Percentiles rank a stretch among this genome's conserved stretches.
phyloP scores from a whole-genome alignment of 306 rosid species.

The Lagenaria siceraria region DNA sequence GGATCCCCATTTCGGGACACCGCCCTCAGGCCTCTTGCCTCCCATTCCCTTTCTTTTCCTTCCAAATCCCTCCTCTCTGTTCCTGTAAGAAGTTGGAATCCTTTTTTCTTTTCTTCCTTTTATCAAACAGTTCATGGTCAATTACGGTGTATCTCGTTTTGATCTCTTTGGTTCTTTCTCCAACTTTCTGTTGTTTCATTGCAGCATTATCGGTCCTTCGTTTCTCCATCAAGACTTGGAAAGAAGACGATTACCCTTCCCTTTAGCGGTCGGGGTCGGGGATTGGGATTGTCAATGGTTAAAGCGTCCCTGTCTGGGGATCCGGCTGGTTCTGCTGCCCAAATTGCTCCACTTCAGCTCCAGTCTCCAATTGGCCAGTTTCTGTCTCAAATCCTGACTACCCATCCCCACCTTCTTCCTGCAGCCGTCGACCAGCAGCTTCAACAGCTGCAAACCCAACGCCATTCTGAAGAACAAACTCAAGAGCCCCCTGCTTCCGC shows the following conservation, averaged over 20 bases:
- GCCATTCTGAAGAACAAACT: conserved; percentile 48
- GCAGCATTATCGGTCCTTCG: background rate
- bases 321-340: conserved; percentile 25
- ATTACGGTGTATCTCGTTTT: background rate
- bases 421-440: conserved; percentile 91
- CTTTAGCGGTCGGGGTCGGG: background rate
- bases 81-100: background rate
- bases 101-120: background rate
- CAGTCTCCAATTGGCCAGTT: conserved; percentile 83
- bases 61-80: background rate
- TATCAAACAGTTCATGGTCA: background rate
- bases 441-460: conserved; percentile 73
- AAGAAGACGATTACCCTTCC: background rate
- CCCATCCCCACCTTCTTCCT: conserved; percentile 85
- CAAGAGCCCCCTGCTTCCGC: conserved; percentile 39
- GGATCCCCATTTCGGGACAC: background rate
- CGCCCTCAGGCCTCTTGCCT: background rate
- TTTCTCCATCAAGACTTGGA: background rate
- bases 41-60: background rate
- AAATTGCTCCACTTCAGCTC: conserved; percentile 66
- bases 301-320: conserved; percentile 14
- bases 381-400: conserved; percentile 44
- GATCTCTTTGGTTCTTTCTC: background rate
- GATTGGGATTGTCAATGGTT: background rate
- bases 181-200: background rate